A percentile compares a stretch with the other conserved stretches of the same genome.
These are phyloP conservation scores for Pulveroboletus sp. DNA, from an alignment of 1,284 basidiomycete genomes.

Conservation along the genomic window DNA sequence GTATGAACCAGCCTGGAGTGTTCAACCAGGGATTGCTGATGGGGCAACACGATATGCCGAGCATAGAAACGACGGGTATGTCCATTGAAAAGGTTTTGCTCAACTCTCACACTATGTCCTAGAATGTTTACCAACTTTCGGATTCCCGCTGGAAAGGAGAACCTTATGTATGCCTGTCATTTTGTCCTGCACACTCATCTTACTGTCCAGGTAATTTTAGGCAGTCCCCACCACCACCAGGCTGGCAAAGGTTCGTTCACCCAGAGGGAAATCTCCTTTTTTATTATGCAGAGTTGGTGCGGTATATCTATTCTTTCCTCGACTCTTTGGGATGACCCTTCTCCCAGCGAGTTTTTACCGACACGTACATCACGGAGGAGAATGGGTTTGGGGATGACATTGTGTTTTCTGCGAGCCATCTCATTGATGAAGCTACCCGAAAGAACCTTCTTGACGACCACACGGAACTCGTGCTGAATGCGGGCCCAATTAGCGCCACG, in stretches of 20 bases:
- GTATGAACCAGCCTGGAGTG: too few relatives aligned
- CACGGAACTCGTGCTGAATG: conserved; percentile 23
- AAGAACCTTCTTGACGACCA: conserved; percentile 8
- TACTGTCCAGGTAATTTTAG: conserved; percentile 9
- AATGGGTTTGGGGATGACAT: not conserved
- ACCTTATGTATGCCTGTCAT: not conserved
- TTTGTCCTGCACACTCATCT: too few relatives aligned
- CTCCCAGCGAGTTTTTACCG: conserved; percentile 26
- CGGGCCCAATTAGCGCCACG: too few relatives aligned
- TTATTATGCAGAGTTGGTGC: conserved; percentile 17
- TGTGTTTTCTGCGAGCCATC: conserved; percentile 1
- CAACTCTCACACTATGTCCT: too few relatives aligned
- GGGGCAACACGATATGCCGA: too few relatives aligned
- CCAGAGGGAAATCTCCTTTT: conserved; percentile 23
- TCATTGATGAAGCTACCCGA: conserved; percentile 4
- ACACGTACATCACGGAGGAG: conserved; percentile 11
- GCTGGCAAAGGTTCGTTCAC: conserved; percentile 20
- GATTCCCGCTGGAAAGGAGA: too few relatives aligned
- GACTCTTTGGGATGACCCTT: not conserved
- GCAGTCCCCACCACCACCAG: not conserved
- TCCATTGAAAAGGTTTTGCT: too few relatives aligned
- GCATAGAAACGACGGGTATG: too few relatives aligned
- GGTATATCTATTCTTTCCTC: not conserved
- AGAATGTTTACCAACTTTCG: too few relatives aligned
- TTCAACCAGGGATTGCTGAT: too few relatives aligned